These are phyloP conservation scores for Francoa sonchifolia DNA, from an alignment of 441 rosid genomes.

Conservation along the genomic window DNA sequence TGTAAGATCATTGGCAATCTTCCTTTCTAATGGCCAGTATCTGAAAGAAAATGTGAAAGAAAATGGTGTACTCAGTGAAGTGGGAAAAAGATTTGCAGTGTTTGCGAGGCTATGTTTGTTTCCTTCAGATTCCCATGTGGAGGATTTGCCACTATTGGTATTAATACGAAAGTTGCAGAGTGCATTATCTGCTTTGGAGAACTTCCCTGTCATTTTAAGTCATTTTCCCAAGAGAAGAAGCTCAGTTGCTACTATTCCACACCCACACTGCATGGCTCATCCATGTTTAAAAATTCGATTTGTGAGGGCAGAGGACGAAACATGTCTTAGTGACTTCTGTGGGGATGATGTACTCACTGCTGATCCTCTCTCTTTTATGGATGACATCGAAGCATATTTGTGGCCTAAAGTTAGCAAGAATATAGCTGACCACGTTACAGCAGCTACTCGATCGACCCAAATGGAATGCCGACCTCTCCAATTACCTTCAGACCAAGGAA, in stretches of 20 bases:
- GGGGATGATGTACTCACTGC: slow-evolving; percentile 49
- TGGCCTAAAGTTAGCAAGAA: slow-evolving; percentile 44
- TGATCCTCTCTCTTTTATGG: slow-evolving; percentile 72
- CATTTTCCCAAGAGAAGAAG: slow-evolving; percentile 42
- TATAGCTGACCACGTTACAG: slow-evolving; percentile 24
- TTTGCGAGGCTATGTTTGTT: slow-evolving; percentile 51
- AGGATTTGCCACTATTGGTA: slow-evolving; percentile 43
- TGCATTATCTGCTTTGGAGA: slow-evolving; percentile 78
- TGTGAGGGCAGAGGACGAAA: slow-evolving; percentile 59
- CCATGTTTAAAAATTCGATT: slow-evolving; percentile 77
- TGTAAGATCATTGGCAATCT: slow-evolving; percentile 56
- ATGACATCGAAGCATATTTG: slow-evolving; percentile 55
- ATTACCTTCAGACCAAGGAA: slow-evolving; percentile 28
- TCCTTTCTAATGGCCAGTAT: slow-evolving; percentile 54
- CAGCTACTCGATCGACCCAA: slow-evolving; percentile 24
- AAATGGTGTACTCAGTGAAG: slow-evolving; percentile 18
- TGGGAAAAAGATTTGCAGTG: slow-evolving; percentile 62
- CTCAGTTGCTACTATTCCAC: slow-evolving; percentile 61
- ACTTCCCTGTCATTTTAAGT: slow-evolving; percentile 61
- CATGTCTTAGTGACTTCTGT: slow-evolving; percentile 42
- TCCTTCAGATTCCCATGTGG: slow-evolving; percentile 25
- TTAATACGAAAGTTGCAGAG: slow-evolving; percentile 63
- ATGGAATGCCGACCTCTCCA: slow-evolving; percentile 27
- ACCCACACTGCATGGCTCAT: slow-evolving; percentile 35
- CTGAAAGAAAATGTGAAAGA: slow-evolving; percentile 26